Conservation (phyloP, 208 protist genomes). For the Leishmania amazonensis region DNA sequence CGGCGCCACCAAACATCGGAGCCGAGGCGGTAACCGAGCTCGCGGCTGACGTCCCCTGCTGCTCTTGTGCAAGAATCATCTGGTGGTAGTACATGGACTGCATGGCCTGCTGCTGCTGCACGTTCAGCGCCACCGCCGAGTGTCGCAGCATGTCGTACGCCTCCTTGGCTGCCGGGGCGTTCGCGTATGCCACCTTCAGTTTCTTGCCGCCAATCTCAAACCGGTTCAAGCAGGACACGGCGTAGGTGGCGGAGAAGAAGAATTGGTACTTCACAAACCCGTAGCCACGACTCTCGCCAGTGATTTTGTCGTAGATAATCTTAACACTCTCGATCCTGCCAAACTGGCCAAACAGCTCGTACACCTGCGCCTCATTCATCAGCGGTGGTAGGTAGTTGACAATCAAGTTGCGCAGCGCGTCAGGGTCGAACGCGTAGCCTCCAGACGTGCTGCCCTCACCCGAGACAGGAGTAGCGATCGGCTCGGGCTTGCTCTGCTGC, state of each 20-base stretch:
- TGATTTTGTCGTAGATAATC: constrained; percentile 88
- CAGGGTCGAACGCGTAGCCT: constrained; percentile 44
- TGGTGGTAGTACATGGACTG: constrained; percentile 75
- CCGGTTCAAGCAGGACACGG: constrained; percentile 78
- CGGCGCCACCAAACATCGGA: constrained; percentile 1
- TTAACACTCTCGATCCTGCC: constrained; percentile 87
- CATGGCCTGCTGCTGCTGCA: constrained; percentile 61
- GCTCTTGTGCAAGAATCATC: constrained; percentile 43
- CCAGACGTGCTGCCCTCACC: not conserved
- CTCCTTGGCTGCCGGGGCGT: constrained; percentile 62
- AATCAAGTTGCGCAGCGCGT: constrained; percentile 81
- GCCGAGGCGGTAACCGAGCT: not conserved
- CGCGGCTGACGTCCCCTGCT: constrained; percentile 20
- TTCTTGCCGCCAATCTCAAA: constrained; percentile 80
- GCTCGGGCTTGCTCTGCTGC: constrained; percentile 3
- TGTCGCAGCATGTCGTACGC: constrained; percentile 49
- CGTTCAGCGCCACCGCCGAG: constrained; percentile 53
- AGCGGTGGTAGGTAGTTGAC: constrained; percentile 86
- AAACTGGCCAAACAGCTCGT: constrained; percentile 78
- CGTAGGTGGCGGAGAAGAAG: constrained; percentile 85
- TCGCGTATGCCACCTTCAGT: constrained; percentile 87
- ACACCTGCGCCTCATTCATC: constrained; percentile 77
- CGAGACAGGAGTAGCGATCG: not conserved
- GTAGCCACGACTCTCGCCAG: constrained; percentile 83
- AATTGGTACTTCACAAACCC: constrained; percentile 88